Evolutionary conservation across 1,139 yeast genomes (phyloP).

Genomic region (Yamadazyma kanchanaburiensis): DNA sequence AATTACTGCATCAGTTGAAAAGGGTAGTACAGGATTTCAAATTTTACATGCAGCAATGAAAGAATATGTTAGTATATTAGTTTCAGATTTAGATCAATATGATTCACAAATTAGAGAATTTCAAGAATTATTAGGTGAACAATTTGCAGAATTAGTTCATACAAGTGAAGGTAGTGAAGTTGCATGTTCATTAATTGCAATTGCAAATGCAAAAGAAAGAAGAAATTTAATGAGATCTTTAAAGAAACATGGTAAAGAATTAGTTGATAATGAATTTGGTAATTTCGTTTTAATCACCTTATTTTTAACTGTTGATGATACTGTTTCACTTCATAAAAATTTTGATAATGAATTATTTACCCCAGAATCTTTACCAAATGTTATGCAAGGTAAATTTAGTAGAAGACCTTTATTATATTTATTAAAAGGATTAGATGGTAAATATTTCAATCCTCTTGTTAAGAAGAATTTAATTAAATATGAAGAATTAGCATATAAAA

Average conservation of each 20-base stretch:
- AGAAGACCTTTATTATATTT: slow-evolving; percentile 87
- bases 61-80: slow-evolving; percentile 75
- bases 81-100: slow-evolving; percentile 36
- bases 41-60: slow-evolving; percentile 95
- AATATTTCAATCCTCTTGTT: slow-evolving; percentile 73
- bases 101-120: slow-evolving; percentile 75
- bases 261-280: slow-evolving; percentile 85
- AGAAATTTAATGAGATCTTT: slow-evolving; percentile 69
- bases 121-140: slow-evolving; percentile 80
- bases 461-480: slow-evolving; percentile 59
- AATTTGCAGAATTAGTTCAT: slow-evolving; percentile 91
- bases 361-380: slow-evolving; percentile 51
- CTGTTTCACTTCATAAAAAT: slow-evolving; percentile 75
- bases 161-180: slow-evolving; percentile 93
- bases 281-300: slow-evolving; percentile 74
- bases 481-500: slow-evolving; percentile 59
- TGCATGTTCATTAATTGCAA: slow-evolving; percentile 74
- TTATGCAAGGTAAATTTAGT: slow-evolving; percentile 71
- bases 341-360: slow-evolving; percentile 59
- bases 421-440: slow-evolving; percentile 75
- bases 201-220: slow-evolving; percentile 91
- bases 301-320: slow-evolving; percentile 90
- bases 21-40: slow-evolving; percentile 95
- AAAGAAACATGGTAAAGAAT: slow-evolving; percentile 68
- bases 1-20: slow-evolving; percentile 85